Evolutionary conservation across 768 basidiomycete species (phyloP).

Genomic region (Amanita muscaria): DNA sequence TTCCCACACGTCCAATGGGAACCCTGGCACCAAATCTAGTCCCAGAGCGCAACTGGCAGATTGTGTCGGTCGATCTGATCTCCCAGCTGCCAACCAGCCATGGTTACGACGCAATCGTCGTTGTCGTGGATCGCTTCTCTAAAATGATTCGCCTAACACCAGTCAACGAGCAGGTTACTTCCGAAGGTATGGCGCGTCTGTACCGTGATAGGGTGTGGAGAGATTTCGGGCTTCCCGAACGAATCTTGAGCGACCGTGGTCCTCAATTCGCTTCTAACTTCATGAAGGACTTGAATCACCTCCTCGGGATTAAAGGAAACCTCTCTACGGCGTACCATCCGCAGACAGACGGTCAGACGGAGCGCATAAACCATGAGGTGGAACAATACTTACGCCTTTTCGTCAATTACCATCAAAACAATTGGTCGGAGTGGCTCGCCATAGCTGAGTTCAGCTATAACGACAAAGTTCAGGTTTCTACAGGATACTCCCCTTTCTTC

Average conservation of each 20-base stretch:
- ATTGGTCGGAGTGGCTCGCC: conserved; percentile 10
- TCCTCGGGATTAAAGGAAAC: conserved; percentile 8
- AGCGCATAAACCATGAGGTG: conserved; percentile 17
- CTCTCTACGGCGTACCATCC: conserved; percentile 12
- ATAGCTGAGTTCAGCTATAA: conserved; percentile 16
- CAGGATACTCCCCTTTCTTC: conserved; percentile 13
- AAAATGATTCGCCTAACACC: too few relatives aligned
- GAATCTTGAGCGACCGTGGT: too few relatives aligned
- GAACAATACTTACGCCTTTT: conserved; percentile 14
- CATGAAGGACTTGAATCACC: background rate
- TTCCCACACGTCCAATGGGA: background rate
- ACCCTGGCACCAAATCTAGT: background rate
- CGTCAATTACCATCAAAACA: conserved; percentile 12
- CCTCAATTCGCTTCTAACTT: background rate
- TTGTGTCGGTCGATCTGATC: background rate
- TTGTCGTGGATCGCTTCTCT: background rate
- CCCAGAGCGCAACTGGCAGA: background rate
- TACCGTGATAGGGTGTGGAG: too few relatives aligned
- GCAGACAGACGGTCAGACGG: conserved; percentile 16
- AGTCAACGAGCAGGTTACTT: too few relatives aligned
- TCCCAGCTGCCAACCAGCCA: background rate
- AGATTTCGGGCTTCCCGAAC: too few relatives aligned
- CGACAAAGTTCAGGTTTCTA: conserved; percentile 9
- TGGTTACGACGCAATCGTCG: background rate
- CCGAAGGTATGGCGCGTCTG: too few relatives aligned